A percentile compares a stretch with the other conserved stretches of the same genome.
Conservation (phyloP, 2,329 filamentous ascomycete species). For the Diplodia corticola region DNA sequence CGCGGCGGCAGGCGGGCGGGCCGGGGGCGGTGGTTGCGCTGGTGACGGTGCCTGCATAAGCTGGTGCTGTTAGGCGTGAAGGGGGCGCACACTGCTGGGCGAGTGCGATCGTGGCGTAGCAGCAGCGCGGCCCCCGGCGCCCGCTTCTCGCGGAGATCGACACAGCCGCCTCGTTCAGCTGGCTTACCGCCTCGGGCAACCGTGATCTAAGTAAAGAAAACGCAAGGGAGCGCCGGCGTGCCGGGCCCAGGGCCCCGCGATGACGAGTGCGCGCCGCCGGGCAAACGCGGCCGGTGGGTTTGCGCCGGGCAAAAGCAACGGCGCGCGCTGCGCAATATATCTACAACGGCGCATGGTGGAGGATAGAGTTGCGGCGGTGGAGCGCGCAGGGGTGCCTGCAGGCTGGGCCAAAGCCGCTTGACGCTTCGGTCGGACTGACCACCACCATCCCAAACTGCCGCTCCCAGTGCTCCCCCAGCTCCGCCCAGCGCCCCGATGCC, state of each 20-base stretch:
- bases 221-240: constrained; percentile 21
- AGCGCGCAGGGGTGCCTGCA: constrained; percentile 14
- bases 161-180: constrained; percentile 21
- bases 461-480: constrained; percentile 20
- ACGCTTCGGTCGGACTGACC: constrained; percentile 3
- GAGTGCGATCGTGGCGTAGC: constrained; percentile 21
- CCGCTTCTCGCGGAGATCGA: constrained; percentile 17
- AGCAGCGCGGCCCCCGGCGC: constrained; percentile 12
- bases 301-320: constrained; percentile 12
- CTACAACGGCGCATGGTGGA: constrained; percentile 13
- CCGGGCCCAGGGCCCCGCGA: constrained; percentile 19
- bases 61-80: constrained; percentile 17
- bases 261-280: constrained; percentile 16
- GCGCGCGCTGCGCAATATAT: constrained; percentile 21
- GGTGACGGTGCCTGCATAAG: constrained; percentile 18
- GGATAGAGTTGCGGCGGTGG: constrained; percentile 17
- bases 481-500: constrained; percentile 12
- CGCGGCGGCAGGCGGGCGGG: constrained; percentile 6
- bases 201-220: constrained; percentile 22
- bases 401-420: background rate
- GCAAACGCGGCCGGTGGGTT: constrained; percentile 20
- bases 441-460: constrained; percentile 14
- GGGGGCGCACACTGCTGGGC: background rate
- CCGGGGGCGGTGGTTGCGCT: constrained; percentile 1
- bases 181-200: constrained; percentile 17